A percentile compares a stretch with the other conserved stretches of the same genome.
Evolutionary conservation across 129 eudicot species (phyloP).

Genomic region (Flaveria bidentis): DNA sequence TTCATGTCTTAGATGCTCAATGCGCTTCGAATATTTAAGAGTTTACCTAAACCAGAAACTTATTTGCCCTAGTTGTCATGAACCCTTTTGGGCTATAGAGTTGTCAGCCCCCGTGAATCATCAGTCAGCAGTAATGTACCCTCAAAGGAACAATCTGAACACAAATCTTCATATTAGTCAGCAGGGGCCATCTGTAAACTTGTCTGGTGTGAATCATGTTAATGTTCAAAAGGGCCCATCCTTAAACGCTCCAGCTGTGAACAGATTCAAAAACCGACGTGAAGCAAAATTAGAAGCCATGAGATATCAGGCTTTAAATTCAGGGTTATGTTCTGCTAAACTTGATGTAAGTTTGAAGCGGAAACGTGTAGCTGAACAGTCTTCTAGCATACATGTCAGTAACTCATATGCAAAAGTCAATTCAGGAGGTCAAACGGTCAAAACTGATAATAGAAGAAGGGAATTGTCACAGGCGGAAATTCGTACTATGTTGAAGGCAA

Average conservation of each 20-base stretch:
- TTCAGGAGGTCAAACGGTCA: slow-evolving; percentile 26
- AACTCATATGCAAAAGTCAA: slow-evolving; percentile 2
- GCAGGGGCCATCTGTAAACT: slow-evolving; percentile 25
- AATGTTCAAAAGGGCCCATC: slow-evolving; percentile 25
- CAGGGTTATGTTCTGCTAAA: slow-evolving; percentile 16
- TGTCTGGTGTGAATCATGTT: slow-evolving; percentile 13
- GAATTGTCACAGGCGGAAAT: slow-evolving; percentile 42
- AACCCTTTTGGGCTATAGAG: slow-evolving; percentile 52
- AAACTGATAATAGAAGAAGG: slow-evolving; percentile 25
- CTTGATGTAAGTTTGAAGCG: slow-evolving; percentile 38
- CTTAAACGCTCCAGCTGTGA: slow-evolving; percentile 12
- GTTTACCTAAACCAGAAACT: slow-evolving; percentile 47
- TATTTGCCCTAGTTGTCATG: slow-evolving; percentile 47
- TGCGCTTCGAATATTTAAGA: slow-evolving; percentile 47
- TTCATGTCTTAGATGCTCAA: slow-evolving; percentile 47
- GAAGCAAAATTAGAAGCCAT: slow-evolving; percentile 26
- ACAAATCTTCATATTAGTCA: slow-evolving; percentile 9
- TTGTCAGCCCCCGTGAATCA: slow-evolving; percentile 31
- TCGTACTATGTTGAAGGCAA: slow-evolving; percentile 49
- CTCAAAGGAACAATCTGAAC: slow-evolving; percentile 26
- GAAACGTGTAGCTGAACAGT: slow-evolving; percentile 45
- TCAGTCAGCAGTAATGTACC: not conserved
- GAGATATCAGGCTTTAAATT: slow-evolving; percentile 12
- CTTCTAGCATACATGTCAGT: slow-evolving; percentile 19
- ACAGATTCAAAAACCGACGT: slow-evolving; percentile 34